Evolutionary conservation across 352 stramenopile genomes (phyloP).

Genomic region (Saprolegnia parasitica): DNA sequence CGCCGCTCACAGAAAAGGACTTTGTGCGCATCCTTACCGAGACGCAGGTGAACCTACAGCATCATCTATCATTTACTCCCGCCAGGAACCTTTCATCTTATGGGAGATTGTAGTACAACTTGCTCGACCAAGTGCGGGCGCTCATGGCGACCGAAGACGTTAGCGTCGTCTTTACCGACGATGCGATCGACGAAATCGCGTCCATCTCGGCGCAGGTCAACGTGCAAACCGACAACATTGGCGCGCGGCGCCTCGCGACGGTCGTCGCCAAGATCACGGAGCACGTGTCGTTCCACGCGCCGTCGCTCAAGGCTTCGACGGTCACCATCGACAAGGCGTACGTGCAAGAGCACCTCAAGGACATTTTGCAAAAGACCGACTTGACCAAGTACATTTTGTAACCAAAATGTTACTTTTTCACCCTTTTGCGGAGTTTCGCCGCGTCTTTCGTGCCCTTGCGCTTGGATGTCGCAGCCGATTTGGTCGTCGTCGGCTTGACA

Average conservation of each 20-base stretch:
- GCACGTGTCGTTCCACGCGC: conserved; percentile 96
- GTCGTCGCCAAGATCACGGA: conserved; percentile 97
- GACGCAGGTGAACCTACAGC: conserved; percentile 52
- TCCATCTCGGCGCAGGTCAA: conserved; percentile 92
- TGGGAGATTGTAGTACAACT: conserved; percentile 58
- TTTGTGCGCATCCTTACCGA: conserved; percentile 98
- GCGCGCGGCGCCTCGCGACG: conserved; percentile 94
- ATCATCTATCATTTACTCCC: too few species aligned
- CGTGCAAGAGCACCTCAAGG: conserved; percentile 89
- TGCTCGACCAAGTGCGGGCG: conserved; percentile 94
- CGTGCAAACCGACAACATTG: conserved; percentile 97
- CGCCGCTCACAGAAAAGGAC: conserved; percentile 95
- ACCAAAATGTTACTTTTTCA: conserved; percentile 20
- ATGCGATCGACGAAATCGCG: conserved; percentile 96
- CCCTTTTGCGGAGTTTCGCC: neutral
- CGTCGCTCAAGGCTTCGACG: conserved; percentile 79
- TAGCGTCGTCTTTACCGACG: conserved; percentile 91
- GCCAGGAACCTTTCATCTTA: too few species aligned
- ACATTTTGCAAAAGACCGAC: conserved; percentile 92
- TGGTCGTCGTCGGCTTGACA: neutral
- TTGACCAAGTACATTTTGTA: conserved; percentile 98
- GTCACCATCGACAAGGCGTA: conserved; percentile 91
- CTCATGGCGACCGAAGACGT: conserved; percentile 96
- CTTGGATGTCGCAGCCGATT: neutral
- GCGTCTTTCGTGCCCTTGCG: neutral